These are phyloP conservation scores for Amanita molliuscula DNA, from an alignment of 768 basidiomycete species.

Conservation along the genomic window DNA sequence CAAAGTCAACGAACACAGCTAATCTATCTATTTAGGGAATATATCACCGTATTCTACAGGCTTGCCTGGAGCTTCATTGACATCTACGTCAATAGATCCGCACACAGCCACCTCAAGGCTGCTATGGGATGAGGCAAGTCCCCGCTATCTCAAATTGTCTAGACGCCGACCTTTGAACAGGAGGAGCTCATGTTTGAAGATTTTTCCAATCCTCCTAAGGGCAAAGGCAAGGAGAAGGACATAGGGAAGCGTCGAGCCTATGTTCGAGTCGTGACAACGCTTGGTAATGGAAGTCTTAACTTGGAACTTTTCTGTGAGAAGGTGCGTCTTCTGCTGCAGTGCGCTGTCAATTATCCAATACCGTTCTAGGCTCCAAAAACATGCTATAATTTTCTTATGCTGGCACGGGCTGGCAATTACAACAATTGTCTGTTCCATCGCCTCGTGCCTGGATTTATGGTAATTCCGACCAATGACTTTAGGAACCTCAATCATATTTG, in stretches of 20 bases:
- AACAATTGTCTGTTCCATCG: constrained; percentile 87
- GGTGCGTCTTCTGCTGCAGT: constrained; percentile 24
- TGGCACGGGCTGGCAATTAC: constrained; percentile 86
- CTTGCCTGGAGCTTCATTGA: constrained; percentile 84
- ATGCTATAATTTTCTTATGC: constrained; percentile 96
- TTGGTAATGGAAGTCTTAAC: constrained; percentile 79
- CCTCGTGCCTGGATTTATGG: constrained; percentile 93
- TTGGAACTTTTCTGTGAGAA: constrained; percentile 85
- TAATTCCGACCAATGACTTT: constrained; percentile 21
- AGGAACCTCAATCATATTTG: constrained; percentile 1
- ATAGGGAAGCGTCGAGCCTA: constrained; percentile 88
- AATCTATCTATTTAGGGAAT: constrained; percentile 47
- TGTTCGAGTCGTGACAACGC: constrained; percentile 88
- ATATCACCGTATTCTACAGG: constrained; percentile 88
- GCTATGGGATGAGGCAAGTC: constrained; percentile 83
- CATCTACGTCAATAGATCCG: constrained; percentile 85
- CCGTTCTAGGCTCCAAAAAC: constrained; percentile 84
- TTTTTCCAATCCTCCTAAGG: constrained; percentile 67
- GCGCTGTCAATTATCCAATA: neutral
- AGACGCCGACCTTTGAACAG: constrained; percentile 18
- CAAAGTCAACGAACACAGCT: neutral
- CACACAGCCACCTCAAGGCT: constrained; percentile 60
- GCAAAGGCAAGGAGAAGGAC: constrained; percentile 91
- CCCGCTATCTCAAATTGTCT: neutral
- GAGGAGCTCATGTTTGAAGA: constrained; percentile 99